These are phyloP conservation scores for Pythium folliculosum DNA, from an alignment of 352 stramenopile species.

Conservation along the genomic window DNA sequence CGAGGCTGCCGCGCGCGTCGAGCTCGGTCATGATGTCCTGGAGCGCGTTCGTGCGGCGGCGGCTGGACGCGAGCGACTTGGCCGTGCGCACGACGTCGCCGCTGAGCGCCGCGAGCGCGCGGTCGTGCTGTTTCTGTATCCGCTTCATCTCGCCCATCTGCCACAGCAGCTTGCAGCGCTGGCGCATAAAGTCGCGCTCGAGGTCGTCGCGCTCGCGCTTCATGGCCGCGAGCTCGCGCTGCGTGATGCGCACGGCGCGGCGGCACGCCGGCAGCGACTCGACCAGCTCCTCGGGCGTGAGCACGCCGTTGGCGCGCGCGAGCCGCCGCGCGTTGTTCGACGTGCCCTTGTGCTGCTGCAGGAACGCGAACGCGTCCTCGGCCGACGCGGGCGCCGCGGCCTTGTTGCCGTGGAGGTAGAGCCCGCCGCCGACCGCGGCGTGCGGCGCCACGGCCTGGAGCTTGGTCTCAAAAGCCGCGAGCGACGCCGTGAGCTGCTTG, in stretches of 20 bases:
- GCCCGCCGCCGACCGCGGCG: constrained; percentile 13
- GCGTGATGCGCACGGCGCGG: constrained; percentile 72
- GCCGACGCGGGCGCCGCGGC: constrained; percentile 8
- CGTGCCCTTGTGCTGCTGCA: constrained; percentile 32
- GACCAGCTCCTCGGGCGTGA: constrained; percentile 75
- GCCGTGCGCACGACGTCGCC: constrained; percentile 51
- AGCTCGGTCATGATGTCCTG: constrained; percentile 85
- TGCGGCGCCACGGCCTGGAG: constrained; percentile 26
- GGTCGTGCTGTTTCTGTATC: constrained; percentile 73
- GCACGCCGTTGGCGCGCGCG: constrained; percentile 42
- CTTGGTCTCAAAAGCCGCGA: constrained; percentile 49
- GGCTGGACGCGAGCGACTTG: constrained; percentile 64
- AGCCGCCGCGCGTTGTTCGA: constrained; percentile 25
- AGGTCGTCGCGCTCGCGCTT: constrained; percentile 76
- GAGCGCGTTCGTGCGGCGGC: constrained; percentile 66
- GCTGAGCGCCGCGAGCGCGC: constrained; percentile 47
- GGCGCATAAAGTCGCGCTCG: constrained; percentile 70
- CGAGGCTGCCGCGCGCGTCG: constrained; percentile 49
- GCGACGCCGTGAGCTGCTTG: constrained; percentile 54
- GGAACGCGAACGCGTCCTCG: constrained; percentile 34
- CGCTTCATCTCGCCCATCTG: constrained; percentile 68
- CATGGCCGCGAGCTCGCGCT: constrained; percentile 66
- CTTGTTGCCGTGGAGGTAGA: constrained; percentile 31
- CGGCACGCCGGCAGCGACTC: constrained; percentile 65
- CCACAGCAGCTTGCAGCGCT: constrained; percentile 62